Conservation (phyloP, 2,329 filamentous ascomycete species). For the Neofusicoccum umdonicola region DNA sequence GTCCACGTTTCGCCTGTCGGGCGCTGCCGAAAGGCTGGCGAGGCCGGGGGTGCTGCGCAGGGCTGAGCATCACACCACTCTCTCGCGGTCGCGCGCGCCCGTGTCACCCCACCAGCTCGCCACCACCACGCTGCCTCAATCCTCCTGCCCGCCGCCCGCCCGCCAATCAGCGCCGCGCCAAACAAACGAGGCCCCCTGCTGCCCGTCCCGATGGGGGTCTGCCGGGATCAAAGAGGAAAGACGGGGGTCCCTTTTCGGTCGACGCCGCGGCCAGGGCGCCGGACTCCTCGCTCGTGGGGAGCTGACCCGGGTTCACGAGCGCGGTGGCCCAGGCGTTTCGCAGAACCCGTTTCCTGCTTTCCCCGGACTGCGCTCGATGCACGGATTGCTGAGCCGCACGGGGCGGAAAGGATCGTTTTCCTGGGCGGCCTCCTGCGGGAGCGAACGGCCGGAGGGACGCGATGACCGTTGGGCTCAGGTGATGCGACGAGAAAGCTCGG, state of each 20-base stretch:
- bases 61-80: conserved; percentile 3
- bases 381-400: conserved; percentile 3
- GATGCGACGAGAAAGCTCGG: background rate
- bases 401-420: background rate
- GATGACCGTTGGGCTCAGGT: background rate
- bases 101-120: conserved; percentile 11
- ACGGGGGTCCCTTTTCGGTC: no score
- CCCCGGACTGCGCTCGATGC: background rate
- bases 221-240: no score
- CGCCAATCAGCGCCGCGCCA: background rate
- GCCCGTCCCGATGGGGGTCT: no score
- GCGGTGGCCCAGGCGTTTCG: background rate
- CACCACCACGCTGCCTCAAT: background rate
- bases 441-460: conserved; percentile 6
- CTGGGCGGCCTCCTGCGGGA: background rate
- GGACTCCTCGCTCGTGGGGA: no score
- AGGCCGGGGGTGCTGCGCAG: background rate
- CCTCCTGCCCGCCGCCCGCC: background rate
- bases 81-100: background rate
- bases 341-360: background rate
- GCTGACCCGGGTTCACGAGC: background rate
- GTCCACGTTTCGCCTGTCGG: background rate
- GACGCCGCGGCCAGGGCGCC: no score
- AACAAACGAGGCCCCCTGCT: background rate
- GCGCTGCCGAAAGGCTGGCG: background rate